These are phyloP conservation scores for Pyricularia sp. DNA, from an alignment of 2,329 filamentous ascomycete species.

Conservation along the genomic window DNA sequence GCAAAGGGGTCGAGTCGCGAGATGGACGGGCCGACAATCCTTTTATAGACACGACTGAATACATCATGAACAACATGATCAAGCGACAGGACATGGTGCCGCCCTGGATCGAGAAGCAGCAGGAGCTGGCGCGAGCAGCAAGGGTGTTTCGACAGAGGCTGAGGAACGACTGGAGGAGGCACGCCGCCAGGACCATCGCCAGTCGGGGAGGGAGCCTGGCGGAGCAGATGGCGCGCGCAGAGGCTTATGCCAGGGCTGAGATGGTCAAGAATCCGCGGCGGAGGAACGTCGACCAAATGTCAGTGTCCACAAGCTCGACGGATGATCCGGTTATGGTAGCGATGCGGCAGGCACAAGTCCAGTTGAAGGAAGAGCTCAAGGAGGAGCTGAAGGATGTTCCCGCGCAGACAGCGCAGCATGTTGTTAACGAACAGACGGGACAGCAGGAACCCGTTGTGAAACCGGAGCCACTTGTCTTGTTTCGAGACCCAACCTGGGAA, in stretches of 20 bases:
- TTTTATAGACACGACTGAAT: slow-evolving; percentile 92
- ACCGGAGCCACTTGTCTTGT: slow-evolving; percentile 32
- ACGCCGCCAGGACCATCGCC: slow-evolving; percentile 67
- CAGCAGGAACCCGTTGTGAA: not conserved
- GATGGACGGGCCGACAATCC: slow-evolving; percentile 74
- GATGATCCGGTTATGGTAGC: slow-evolving; percentile 36
- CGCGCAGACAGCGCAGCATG: not conserved
- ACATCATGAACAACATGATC: slow-evolving; percentile 98
- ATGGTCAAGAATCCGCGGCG: slow-evolving; percentile 45
- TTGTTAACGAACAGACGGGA: not conserved
- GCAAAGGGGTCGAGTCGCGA: slow-evolving; percentile 60
- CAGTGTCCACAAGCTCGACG: slow-evolving; percentile 31
- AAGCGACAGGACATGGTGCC: slow-evolving; percentile 90
- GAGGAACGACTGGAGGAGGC: slow-evolving; percentile 70
- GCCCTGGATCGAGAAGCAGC: slow-evolving; percentile 98
- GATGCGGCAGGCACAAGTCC: slow-evolving; percentile 20
- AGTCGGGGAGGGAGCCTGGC: slow-evolving; percentile 63
- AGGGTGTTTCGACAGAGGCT: slow-evolving; percentile 61
- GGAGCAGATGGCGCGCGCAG: slow-evolving; percentile 58
- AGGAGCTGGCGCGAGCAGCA: slow-evolving; percentile 63
- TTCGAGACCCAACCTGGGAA: slow-evolving; percentile 71
- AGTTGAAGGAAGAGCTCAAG: slow-evolving; percentile 9
- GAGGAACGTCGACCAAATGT: slow-evolving; percentile 30
- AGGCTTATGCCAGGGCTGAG: slow-evolving; percentile 66
- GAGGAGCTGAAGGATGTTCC: not conserved